Base-by-base conservation (phyloP, 495 filamentous ascomycete species). In the Aspergillus olivimuriae region DNA sequence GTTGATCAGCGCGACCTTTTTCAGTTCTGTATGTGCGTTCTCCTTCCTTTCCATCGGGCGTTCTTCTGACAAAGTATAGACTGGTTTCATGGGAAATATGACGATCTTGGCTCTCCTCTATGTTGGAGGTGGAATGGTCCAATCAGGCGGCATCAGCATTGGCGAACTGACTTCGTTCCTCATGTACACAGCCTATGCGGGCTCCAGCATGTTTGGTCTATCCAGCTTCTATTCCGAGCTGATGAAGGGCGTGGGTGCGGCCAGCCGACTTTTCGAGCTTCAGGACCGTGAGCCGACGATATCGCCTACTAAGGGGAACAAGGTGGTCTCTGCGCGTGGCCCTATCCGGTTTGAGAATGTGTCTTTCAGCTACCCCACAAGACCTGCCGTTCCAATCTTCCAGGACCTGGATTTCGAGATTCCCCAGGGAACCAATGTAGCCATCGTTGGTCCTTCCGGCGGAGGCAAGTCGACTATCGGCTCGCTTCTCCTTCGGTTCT, bases 211-310 rank as follows among this genome's bases (percentile, higher is more conserved):
- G 48, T 94, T 97, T 50, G 92, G 92, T 2, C 69, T 98, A 8
- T 94, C 89, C 23, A 87, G 84, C 52, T 98, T 98, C 68, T 96
- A 95, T 69, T 95, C 89, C 8, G 92, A 98, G 61, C 77, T 98
- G 15, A 97, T 96, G 92, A 97, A 97, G 58, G 94, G 94, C 30
- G 92, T 95, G 17, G 92, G 92, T 52, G 92, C 92, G 28, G 94
- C 92, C 10, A 91, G 83, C 55, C 86, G 92, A 19, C 74, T 98
- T 5, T 98, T 98, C 58, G 92, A 98, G 58, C 74, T 98, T 4
- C 90, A 97, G 63, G 92, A 98, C 65, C 84, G 92, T 46, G 76
- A 94, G 33, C 83, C 89, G 1, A 84, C 80, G 2, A 96, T 97
- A 41, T 82, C 80, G 10, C 78, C 89, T 2, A 98, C 92, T 1